Base-by-base conservation (phyloP, 148 eudicot species). In the Pouteria glomerata region DNA sequence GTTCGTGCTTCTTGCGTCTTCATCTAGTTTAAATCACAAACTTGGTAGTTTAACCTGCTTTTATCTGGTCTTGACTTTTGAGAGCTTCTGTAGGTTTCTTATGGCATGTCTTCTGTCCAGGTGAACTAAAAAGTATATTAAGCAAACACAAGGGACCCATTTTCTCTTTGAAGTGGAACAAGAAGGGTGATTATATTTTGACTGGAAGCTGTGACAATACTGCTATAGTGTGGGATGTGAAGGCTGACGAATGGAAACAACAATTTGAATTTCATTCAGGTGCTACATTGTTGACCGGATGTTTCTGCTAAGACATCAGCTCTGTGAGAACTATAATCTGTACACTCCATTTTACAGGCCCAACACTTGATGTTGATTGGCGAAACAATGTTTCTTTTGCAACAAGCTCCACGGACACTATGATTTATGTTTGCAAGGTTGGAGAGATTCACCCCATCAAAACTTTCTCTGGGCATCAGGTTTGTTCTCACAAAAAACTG, bases 221-320 rank as follows among this genome's bases (percentile, higher is more conserved):
- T 59, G 92, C 92, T 47, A 84, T 88, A 64, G 92, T 88, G 44
- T 90, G 92, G 92, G 92, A 90, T 78, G 87, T 85, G 74, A 83
- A 86, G 60, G 57, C 88, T 24, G 83, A 72, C 53, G 82, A 83
- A 59, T 79, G 80, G 74, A 84, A 76, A 66, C 89, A 88, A 57
- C 87, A 86, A 56, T 90, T 88, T 57, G 82, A 85, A 48, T 83
- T 90, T 70, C 90, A 90, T 78, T 57, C 81, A 88, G 93, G 91
- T 88, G 69, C 64, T 63, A 30, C 41, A 21, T 44, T 30, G 26
- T 33, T 44, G 8, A n/a, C 29, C 55, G 15, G 21, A 3, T 62
- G 19, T 29, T 60, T 60, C 19, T 56, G 27, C 6, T 66, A 31
- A 44, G 16, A 2, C 15, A 16, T 29, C 18, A 57, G 66, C 11